Percentiles rank a stretch among this genome's conserved stretches.
Evolutionary conservation across 2,329 filamentous ascomycete species (phyloP).

Genomic region (Didymella lethalis): DNA sequence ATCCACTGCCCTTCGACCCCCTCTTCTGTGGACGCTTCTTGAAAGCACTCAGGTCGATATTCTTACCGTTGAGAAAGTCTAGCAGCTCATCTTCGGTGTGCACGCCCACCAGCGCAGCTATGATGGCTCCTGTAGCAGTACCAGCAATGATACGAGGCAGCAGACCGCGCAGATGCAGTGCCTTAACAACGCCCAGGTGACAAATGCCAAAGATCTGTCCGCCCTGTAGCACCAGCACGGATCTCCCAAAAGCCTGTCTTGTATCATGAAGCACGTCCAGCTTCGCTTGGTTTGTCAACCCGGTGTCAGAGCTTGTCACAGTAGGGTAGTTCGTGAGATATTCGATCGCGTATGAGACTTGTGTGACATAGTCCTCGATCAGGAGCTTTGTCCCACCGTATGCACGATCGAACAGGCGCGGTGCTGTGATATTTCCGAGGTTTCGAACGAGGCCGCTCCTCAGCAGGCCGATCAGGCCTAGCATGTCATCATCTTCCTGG

Average conservation of each 20-base stretch:
- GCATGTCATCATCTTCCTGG: conserved; percentile 74
- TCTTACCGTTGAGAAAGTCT: conserved; percentile 76
- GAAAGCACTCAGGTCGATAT: conserved; percentile 85
- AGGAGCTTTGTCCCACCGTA: conserved; percentile 89
- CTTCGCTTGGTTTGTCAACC: conserved; percentile 77
- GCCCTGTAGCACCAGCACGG: conserved; percentile 84
- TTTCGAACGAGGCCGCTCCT: conserved; percentile 81
- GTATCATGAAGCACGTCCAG: conserved; percentile 87
- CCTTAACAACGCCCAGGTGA: conserved; percentile 89
- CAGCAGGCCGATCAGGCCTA: conserved; percentile 78
- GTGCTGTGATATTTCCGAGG: conserved; percentile 86
- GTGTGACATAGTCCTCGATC: conserved; percentile 88
- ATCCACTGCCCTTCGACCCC: conserved; percentile 45
- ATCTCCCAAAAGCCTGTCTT: conserved; percentile 85
- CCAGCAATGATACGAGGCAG: conserved; percentile 91
- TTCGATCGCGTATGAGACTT: conserved; percentile 81
- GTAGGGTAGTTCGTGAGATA: conserved; percentile 75
- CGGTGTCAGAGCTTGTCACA: conserved; percentile 54
- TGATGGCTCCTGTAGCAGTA: conserved; percentile 87
- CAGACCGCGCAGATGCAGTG: conserved; percentile 79
- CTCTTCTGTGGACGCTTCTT: conserved; percentile 51
- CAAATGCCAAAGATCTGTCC: conserved; percentile 91
- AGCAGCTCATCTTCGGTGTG: conserved; percentile 87
- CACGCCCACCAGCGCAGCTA: conserved; percentile 85
- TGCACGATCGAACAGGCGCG: conserved; percentile 81